A percentile compares a stretch with the other conserved stretches of the same genome.
Conservation (phyloP, 2,329 filamentous ascomycete species). For the Claviceps quebecensis region DNA sequence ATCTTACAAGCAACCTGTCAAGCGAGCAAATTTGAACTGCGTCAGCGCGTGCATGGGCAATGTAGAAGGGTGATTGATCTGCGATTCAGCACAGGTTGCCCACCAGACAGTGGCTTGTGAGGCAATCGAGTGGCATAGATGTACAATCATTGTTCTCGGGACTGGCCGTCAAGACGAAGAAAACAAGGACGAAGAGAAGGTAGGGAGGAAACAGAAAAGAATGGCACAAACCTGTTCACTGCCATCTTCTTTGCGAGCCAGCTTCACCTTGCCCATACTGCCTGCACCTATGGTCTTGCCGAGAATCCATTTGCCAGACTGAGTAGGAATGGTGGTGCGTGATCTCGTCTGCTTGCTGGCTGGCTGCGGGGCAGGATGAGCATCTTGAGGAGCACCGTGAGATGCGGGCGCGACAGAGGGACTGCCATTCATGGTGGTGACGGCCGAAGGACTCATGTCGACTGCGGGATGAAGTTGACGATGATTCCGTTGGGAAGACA, state of each 20-base stretch:
- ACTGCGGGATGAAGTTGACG: conserved; percentile 18
- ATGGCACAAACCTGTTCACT: conserved; percentile 63
- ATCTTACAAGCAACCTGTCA: conserved; percentile 82
- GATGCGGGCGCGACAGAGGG: conserved; percentile 35
- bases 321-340: conserved; percentile 75
- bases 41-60: neutral
- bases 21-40: neutral
- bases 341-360: conserved; percentile 40
- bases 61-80: neutral
- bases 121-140: neutral
- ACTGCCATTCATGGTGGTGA: conserved; percentile 35
- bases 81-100: neutral
- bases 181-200: neutral
- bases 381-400: conserved; percentile 27
- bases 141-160: neutral
- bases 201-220: neutral
- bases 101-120: neutral
- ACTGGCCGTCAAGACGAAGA: neutral
- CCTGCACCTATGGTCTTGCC: conserved; percentile 95
- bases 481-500: conserved; percentile 20
- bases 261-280: conserved; percentile 98
- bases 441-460: conserved; percentile 37
- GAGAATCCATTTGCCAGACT: conserved; percentile 84
- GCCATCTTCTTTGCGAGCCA: conserved; percentile 79
- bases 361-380: conserved; percentile 19